Evolutionary conservation across 192 early-diverging fungal genomes (phyloP).

Genomic region (Glomus cerebriforme): DNA sequence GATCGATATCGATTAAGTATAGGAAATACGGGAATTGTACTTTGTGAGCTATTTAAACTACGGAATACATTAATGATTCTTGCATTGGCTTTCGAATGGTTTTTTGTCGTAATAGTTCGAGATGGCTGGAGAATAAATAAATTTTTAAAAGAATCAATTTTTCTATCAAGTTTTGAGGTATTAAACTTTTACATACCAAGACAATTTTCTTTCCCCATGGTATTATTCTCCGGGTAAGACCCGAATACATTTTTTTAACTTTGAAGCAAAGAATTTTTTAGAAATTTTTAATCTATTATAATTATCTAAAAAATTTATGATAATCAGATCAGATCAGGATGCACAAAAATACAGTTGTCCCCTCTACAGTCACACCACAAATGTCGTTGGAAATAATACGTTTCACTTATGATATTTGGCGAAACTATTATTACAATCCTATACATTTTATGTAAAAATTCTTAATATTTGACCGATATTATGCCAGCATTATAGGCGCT

Average conservation of each 20-base stretch:
- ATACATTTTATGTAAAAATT: too few relatives aligned
- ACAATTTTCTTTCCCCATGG: neutral
- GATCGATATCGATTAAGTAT: constrained; percentile 6
- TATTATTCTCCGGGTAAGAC: neutral
- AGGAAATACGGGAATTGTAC: neutral
- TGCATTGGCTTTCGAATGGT: neutral
- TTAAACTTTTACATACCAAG: neutral
- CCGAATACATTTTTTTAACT: neutral
- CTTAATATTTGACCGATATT: too few relatives aligned
- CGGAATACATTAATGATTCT: neutral
- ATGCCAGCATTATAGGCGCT: too few relatives aligned
- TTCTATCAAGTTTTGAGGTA: neutral
- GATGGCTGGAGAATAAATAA: neutral
- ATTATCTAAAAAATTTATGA: too few relatives aligned
- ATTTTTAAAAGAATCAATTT: neutral
- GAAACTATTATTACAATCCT: too few relatives aligned
- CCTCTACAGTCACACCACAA: too few relatives aligned
- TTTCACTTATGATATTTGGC: too few relatives aligned
- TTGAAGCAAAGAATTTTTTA: too few relatives aligned
- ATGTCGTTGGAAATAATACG: too few relatives aligned
- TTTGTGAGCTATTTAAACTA: neutral
- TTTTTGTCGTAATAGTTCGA: neutral
- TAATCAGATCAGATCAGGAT: too few relatives aligned
- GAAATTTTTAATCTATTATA: too few relatives aligned
- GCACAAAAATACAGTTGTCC: too few relatives aligned